These are phyloP conservation scores for Plasmodium fragile DNA, from an alignment of 169 alveolate species.

Conservation along the genomic window DNA sequence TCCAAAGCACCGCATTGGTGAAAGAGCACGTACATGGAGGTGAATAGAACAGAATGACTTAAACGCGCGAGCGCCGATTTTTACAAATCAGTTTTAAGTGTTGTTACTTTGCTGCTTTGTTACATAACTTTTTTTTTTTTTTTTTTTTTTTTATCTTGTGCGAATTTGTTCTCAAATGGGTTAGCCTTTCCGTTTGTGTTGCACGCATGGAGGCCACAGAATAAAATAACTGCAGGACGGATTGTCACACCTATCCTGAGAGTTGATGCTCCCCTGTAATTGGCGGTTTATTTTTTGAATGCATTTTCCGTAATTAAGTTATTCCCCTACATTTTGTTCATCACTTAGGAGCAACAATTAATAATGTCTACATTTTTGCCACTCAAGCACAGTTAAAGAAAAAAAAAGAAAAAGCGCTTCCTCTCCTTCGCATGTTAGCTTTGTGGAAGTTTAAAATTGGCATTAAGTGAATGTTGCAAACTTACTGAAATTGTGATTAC, in stretches of 20 bases:
- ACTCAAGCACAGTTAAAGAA: background rate
- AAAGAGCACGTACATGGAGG: background rate
- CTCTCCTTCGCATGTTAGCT: background rate
- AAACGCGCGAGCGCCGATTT: background rate
- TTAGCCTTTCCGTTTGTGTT: background rate
- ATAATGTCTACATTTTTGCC: constrained; percentile 5
- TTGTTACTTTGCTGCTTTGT: background rate
- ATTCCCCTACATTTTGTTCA: background rate
- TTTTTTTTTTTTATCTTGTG: background rate
- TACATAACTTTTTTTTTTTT: background rate
- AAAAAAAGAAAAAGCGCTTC: background rate
- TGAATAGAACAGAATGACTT: background rate
- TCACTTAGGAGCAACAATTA: background rate
- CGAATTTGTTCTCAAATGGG: background rate
- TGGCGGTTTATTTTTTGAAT: background rate
- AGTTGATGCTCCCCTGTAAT: background rate
- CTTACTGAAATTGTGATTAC: background rate
- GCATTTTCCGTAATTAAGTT: background rate
- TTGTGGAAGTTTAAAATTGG: background rate
- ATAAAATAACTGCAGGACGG: background rate
- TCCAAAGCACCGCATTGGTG: background rate
- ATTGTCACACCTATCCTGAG: background rate
- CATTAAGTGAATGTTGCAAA: background rate
- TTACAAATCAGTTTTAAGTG: background rate
- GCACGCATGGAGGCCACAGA: background rate